These are phyloP conservation scores for Geotrichum phurueaensis DNA, from an alignment of 1,139 yeast genomes.

Conservation along the genomic window DNA sequence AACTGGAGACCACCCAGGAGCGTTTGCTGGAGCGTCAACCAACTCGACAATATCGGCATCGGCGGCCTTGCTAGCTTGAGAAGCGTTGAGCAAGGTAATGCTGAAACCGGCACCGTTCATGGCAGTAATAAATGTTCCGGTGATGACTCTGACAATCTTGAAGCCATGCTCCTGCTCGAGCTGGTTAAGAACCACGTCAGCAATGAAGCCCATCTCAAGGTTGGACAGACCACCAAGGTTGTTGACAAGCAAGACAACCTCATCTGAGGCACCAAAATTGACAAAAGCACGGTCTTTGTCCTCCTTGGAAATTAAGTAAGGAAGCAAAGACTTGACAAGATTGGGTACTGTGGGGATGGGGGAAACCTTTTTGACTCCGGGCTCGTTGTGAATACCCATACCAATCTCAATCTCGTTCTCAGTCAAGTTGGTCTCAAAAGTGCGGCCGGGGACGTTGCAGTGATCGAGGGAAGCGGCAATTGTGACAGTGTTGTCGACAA, in stretches of 20 bases:
- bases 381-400: conserved; percentile 94
- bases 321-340: conserved; percentile 34
- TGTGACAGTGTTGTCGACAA: conserved; percentile 66
- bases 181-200: conserved; percentile 44
- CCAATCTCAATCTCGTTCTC: conserved; percentile 77
- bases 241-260: conserved; percentile 63
- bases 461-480: conserved; percentile 87
- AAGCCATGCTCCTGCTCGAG: conserved; percentile 46
- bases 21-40: conserved; percentile 65
- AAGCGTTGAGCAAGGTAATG: conserved; percentile 63
- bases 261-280: conserved; percentile 53
- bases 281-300: conserved; percentile 42
- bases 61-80: conserved; percentile 37
- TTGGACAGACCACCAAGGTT: conserved; percentile 83
- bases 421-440: conserved; percentile 48
- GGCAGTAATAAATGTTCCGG: conserved; percentile 78
- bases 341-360: conserved; percentile 54
- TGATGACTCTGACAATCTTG: conserved; percentile 57
- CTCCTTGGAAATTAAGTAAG: conserved; percentile 26
- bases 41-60: conserved; percentile 39
- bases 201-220: conserved; percentile 64
- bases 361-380: conserved; percentile 65
- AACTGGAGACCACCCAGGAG: conserved; percentile 70
- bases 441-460: conserved; percentile 80
- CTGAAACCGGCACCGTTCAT: conserved; percentile 90